These are phyloP conservation scores for Eutrema yunnanense DNA, from an alignment of 345 rosid genomes.

Conservation along the genomic window DNA sequence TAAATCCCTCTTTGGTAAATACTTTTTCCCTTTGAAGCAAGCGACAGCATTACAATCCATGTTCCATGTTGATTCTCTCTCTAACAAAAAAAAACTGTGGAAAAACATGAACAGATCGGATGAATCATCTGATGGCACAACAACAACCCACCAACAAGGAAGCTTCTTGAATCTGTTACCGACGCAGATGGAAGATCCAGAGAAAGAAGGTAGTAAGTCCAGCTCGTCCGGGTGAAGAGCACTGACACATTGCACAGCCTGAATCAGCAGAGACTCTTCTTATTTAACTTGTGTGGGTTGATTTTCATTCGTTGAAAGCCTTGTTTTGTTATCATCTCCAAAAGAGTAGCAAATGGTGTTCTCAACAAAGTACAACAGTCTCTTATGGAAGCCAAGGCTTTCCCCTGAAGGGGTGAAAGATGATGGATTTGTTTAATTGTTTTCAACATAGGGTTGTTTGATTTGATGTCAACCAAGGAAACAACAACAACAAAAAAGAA, in stretches of 20 bases:
- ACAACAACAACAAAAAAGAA: neutral
- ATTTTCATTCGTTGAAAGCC: conserved; percentile 17
- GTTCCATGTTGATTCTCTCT: neutral
- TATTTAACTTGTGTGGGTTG: conserved; percentile 17
- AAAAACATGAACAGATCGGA: conserved; percentile 51
- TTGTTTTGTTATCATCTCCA: neutral
- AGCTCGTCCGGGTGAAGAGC: conserved; percentile 24
- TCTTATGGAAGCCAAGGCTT: conserved; percentile 18
- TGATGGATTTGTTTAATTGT: conserved; percentile 20
- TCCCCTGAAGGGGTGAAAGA: neutral
- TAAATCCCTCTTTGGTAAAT: conserved; percentile 93
- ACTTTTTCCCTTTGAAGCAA: neutral
- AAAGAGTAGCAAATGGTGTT: conserved; percentile 12
- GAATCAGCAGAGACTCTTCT: conserved; percentile 12
- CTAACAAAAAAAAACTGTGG: neutral
- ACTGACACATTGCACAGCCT: conserved; percentile 21
- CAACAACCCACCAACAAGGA: conserved; percentile 33
- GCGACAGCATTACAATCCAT: neutral
- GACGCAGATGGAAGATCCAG: conserved; percentile 51
- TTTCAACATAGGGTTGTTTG: conserved; percentile 18
- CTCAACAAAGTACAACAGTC: conserved; percentile 15
- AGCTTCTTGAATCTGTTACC: conserved; percentile 82
- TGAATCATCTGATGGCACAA: conserved; percentile 41
- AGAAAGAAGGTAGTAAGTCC: conserved; percentile 37
- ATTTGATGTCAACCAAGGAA: neutral